Conservation (phyloP, 345 rosid genomes). For the Zanthoxylum bungeanum region DNA sequence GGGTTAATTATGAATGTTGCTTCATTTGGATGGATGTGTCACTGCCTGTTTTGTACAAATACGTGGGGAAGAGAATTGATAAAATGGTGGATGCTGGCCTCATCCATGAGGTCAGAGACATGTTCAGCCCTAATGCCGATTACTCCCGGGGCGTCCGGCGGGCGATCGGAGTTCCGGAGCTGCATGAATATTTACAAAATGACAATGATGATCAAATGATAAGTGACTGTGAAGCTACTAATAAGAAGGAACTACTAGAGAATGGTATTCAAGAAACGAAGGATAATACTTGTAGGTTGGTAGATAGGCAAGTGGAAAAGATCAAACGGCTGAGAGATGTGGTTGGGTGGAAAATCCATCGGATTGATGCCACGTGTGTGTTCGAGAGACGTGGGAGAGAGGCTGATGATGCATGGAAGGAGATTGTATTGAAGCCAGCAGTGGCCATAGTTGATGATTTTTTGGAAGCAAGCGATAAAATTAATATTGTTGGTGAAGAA, state of each 20-base stretch:
- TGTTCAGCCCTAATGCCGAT: slow-evolving; percentile 25
- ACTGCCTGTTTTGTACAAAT: slow-evolving; percentile 23
- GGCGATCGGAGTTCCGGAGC: slow-evolving; percentile 46
- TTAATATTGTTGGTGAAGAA: background rate
- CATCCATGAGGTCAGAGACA: slow-evolving; percentile 26
- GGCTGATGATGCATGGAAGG: slow-evolving; percentile 8
- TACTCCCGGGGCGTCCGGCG: slow-evolving; percentile 24
- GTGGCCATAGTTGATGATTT: background rate
- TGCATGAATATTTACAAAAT: slow-evolving; percentile 22
- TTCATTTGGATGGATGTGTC: slow-evolving; percentile 48
- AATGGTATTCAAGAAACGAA: slow-evolving; percentile 32
- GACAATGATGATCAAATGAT: slow-evolving; percentile 18
- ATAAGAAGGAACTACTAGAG: slow-evolving; percentile 15
- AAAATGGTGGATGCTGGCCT: slow-evolving; percentile 43
- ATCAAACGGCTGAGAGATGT: slow-evolving; percentile 29
- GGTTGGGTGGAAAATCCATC: slow-evolving; percentile 35
- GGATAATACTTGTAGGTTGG: slow-evolving; percentile 36
- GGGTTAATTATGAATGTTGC: slow-evolving; percentile 28
- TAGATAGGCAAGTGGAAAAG: slow-evolving; percentile 29
- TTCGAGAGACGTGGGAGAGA: background rate
- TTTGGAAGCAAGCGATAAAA: background rate
- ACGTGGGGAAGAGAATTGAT: slow-evolving; percentile 31
- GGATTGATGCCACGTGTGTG: slow-evolving; percentile 38
- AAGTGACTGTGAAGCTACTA: slow-evolving; percentile 9
- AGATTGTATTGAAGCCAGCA: slow-evolving; percentile 3